A percentile compares a stretch with the other conserved stretches of the same genome.
These are phyloP conservation scores for Starmerella stigmatis DNA, from an alignment of 805 yeast genomes.

Conservation along the genomic window DNA sequence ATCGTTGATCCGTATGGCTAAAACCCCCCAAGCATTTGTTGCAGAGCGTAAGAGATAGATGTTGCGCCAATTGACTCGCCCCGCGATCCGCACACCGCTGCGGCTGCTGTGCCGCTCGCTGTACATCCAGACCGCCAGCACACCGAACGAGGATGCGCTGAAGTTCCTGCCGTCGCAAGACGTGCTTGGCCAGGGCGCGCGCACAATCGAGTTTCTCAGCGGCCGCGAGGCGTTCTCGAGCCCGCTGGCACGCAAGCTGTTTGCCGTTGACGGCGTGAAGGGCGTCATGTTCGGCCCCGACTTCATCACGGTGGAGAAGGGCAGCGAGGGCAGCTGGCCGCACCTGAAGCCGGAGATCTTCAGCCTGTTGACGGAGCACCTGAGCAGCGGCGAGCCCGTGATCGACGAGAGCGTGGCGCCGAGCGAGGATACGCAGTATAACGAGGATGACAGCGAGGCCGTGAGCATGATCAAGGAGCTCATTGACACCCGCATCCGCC, in stretches of 20 bases:
- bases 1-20: background rate
- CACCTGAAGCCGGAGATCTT: slow-evolving; percentile 56
- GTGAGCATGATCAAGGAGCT: slow-evolving; percentile 84
- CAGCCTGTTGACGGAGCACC: slow-evolving; percentile 38
- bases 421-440: slow-evolving; percentile 36
- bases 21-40: background rate
- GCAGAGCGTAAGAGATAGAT: background rate
- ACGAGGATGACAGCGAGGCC: slow-evolving; percentile 67
- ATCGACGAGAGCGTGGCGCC: slow-evolving; percentile 33
- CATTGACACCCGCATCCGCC: slow-evolving; percentile 87
- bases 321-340: slow-evolving; percentile 52
- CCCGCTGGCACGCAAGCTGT: slow-evolving; percentile 66
- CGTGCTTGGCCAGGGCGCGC: slow-evolving; percentile 50
- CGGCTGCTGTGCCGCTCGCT: slow-evolving; percentile 17
- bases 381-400: slow-evolving; percentile 43
- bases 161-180: slow-evolving; percentile 69
- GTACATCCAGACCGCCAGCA: slow-evolving; percentile 65
- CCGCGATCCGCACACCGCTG: background rate
- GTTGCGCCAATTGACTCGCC: slow-evolving; percentile 5
- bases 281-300: slow-evolving; percentile 73
- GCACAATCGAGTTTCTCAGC: slow-evolving; percentile 58
- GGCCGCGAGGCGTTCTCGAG: slow-evolving; percentile 69
- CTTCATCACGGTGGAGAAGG: slow-evolving; percentile 72
- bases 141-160: slow-evolving; percentile 79
- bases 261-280: slow-evolving; percentile 63